Conservation (phyloP, 495 filamentous ascomycete species). For the Geoglossum glabrum region DNA sequence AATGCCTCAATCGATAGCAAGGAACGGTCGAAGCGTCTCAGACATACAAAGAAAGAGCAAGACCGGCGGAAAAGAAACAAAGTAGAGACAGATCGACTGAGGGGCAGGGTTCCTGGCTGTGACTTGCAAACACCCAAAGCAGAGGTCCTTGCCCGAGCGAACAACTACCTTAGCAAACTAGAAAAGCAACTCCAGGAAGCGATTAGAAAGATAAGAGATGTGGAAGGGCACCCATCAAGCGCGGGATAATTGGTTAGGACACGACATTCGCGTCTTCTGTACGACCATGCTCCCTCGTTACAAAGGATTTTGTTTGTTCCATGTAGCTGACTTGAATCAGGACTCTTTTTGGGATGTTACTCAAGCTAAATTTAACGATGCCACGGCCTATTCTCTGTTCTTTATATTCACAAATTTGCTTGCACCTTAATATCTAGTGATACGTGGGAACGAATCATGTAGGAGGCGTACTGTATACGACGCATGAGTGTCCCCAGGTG, state of each 20-base stretch:
- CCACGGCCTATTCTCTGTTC: background rate
- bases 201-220: background rate
- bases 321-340: background rate
- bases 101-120: background rate
- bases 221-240: background rate
- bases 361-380: no score
- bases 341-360: background rate
- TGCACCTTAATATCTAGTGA: background rate
- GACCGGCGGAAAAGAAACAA: background rate
- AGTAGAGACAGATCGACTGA: background rate
- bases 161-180: background rate
- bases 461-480: background rate
- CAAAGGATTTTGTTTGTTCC: background rate
- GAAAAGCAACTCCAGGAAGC: background rate
- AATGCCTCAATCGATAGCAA: background rate
- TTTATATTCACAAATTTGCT: background rate
- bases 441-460: background rate
- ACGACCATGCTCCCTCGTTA: background rate
- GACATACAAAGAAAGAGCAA: background rate
- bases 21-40: background rate
- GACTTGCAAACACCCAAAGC: background rate
- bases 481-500: background rate
- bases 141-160: background rate
- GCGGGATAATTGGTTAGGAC: background rate
- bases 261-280: background rate